Base-by-base conservation (phyloP, 2,329 filamentous ascomycete species). In the Venturia oleaginea region DNA sequence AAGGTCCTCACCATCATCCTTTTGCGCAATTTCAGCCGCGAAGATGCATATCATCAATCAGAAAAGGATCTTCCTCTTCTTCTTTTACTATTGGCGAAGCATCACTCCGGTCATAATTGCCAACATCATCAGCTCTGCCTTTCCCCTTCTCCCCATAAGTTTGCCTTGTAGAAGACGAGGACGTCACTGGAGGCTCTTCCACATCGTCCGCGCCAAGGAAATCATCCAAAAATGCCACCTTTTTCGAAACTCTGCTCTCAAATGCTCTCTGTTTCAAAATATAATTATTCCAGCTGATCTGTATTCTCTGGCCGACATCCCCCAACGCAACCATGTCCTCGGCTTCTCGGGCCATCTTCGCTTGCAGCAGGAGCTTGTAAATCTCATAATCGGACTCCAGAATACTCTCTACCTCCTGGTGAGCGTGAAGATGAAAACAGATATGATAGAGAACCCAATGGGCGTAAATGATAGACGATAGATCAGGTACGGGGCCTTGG, bases 371-470 rank as follows among this genome's bases (percentile, higher is more conserved):
- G 3, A 60, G 59, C 13, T 13, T 10, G 27, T 60, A 1, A 17
- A 60, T 42, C 7, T 40, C 34, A 22, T 1, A 2, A n/a, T 34
- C 34, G 51, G 59, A 59, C 34, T n/a, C 37, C 22, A 27, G 5
- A 27, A 60, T 37, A 22, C 10, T n/a, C 8, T n/a, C 34, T n/a
- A 22, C n/a, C 10, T 24, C 32, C 5, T 60, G 37, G 7, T 43
- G 40, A 40, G 34, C 37, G 10, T 60, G 40, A 11, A 60, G 37
- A 17, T 43, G 37, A 10, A 40, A 60, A n/a, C 59, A 40, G 34
- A 57, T 60, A 15, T 60, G n/a, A 19, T 43, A 37, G 40, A 60
- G 24, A 27, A 43, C n/a, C 59, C 59, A 60, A 22, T 60, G 42
- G 3, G 59, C 13, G 27, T 27, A 27, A 3, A 43, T 17, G n/a